Conservation (phyloP, 2,329 filamentous ascomycete species). For the Microdochium nivale region DNA sequence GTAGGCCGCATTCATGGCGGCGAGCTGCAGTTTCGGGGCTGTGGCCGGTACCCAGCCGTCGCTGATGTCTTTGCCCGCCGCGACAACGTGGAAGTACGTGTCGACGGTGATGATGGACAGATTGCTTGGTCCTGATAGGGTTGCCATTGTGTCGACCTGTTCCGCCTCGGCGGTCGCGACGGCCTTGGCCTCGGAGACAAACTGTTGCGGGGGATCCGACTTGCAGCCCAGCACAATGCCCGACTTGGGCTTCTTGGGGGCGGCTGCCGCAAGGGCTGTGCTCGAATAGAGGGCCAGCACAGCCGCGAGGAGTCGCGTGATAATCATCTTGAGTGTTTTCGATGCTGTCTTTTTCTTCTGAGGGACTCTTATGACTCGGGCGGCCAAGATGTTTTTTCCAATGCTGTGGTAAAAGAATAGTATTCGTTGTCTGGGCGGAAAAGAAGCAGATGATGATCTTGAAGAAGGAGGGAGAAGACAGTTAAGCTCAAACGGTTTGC, state of each 20-base stretch:
- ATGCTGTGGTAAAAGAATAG: no score
- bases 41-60: background rate
- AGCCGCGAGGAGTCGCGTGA: background rate
- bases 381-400: no score
- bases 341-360: background rate
- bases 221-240: background rate
- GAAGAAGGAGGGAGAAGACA: background rate
- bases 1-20: conserved; percentile 1
- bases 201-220: background rate
- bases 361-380: no score
- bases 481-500: background rate
- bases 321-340: background rate
- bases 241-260: background rate
- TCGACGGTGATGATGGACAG: background rate
- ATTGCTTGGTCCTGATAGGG: no score
- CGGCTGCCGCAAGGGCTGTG: background rate
- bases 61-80: background rate
- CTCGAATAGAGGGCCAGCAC: background rate
- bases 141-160: background rate
- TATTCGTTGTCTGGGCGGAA: no score
- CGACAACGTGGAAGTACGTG: background rate
- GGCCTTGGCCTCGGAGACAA: background rate
- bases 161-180: background rate
- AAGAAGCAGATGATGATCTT: no score
- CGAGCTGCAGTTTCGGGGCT: background rate